Base-by-base conservation (phyloP, 2,329 filamentous ascomycete species). In the Rhynchosporium agropyri region DNA sequence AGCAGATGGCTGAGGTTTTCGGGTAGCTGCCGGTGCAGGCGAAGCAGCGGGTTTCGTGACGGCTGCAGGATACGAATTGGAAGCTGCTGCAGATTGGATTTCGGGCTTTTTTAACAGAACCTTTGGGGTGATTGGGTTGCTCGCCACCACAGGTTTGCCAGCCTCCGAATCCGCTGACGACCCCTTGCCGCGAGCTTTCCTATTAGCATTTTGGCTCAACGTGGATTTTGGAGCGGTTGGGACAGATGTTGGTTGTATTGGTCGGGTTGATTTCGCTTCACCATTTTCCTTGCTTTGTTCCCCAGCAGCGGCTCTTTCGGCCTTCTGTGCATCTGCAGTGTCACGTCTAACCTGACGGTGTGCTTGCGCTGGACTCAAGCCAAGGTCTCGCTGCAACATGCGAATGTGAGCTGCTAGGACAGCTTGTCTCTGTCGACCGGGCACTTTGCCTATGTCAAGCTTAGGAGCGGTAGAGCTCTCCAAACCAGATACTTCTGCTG, bases 301-400 rank as follows among this genome's bases (percentile, higher is more conserved):
- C 12, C 62, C 58, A 29, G 67, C 65, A 26, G 68, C 65, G 45
- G 67, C 67, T 63, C 58, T 66, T 33, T 72, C 71, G 9, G 70
- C 67, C 60, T 73, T 74, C 46, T 68, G 68, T 12, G 72, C 71
- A 69, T 72, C 69, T 20, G 69, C 70, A 10, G 78, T 75, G 26
- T 86, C 84, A 1, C 81, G 79, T 73, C 86, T 85, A 12, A 82
- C 81, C 71, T 83, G 82, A 63, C 86, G 79, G 73, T 87, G 84
- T 13, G 86, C 83, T 69, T 83, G 85, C 43, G 84, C 84, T 10
- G 85, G 84, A 63, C 83, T 87, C 0, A 89, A 79, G 26, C 86
- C 86, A 20, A 89, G 79, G 65, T 90, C 87, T 40, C 87, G 83
- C 73, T 89, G 86, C 20, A 90, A 71, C 59, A 89, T 85, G 15